Base-by-base conservation (phyloP, 208 protist genomes). In the Crithidia mellificae region DNA sequence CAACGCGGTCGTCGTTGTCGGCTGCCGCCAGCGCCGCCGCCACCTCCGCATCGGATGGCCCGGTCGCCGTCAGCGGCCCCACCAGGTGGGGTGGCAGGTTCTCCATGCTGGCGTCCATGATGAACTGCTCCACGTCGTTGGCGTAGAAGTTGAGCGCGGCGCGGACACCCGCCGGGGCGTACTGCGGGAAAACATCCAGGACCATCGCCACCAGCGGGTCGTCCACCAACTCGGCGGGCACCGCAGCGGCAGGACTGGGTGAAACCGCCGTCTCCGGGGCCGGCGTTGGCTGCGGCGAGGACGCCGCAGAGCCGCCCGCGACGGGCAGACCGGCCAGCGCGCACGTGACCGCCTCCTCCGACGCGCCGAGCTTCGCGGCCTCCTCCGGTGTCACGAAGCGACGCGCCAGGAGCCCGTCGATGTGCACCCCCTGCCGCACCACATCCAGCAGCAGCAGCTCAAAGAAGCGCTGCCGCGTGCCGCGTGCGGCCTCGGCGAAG, bases 101-200 rank as follows among this genome's bases (percentile, higher is more conserved):
- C 49, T 92, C 85, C 67, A 91, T 87, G 38, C 81, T 87, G 11
- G 91, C 91, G 62, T 94, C 91, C 46, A 91, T 67, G 58, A 96
- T 93, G 71, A 96, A 84, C 54, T 94, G 91, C 77, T 96, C 85
- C 41, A 90, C 85, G 73, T 96, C 88, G 65, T 88, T 83, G 68
- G 86, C 82, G 81, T 96, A 96, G 66, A 87, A 94, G 55, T 79
- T 66, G 7, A 96, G 68, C 30, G 88, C 87, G 12, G 78, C 70
- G 20, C 79, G 68, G 1, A 94, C 74, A 41, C 88, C 86, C 1
- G 66, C 41, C 6, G 77, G 38, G 39, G 68, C 78, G 68, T 87
- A 94, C 61, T 91, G 77, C 9, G 91, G 91, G 59, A 96, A 92
- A 19, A 96, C 80, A 15, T 92, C 87, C 63, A 84, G 62, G n/a